These are phyloP conservation scores for Verticillium nubilum DNA, from an alignment of 2,329 filamentous ascomycete species.

Conservation along the genomic window DNA sequence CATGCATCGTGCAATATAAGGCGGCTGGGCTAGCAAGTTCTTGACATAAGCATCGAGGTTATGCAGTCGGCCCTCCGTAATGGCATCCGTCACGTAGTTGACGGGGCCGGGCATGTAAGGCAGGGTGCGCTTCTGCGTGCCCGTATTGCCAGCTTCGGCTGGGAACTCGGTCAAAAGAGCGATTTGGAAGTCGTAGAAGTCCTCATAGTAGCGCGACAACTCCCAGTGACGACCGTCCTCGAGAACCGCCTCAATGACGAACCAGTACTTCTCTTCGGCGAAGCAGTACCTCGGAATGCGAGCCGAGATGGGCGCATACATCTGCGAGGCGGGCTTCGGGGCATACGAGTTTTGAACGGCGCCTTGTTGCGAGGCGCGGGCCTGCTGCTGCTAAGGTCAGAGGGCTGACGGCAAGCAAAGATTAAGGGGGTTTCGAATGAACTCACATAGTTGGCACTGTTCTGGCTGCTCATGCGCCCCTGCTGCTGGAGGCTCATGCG, in stretches of 20 bases:
- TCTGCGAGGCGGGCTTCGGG: conserved; percentile 41
- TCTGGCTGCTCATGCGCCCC: conserved; percentile 43
- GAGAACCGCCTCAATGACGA: conserved; percentile 86
- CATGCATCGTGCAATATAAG: conserved; percentile 77
- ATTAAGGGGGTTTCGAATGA: background rate
- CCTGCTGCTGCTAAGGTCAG: conserved; percentile 17
- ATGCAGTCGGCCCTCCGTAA: conserved; percentile 86
- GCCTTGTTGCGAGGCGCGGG: conserved; percentile 21
- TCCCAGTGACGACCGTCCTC: conserved; percentile 93
- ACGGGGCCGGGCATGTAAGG: conserved; percentile 98
- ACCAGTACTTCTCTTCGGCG: conserved; percentile 98
- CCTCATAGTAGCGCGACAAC: conserved; percentile 89
- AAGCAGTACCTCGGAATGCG: conserved; percentile 92
- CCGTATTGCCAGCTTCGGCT: conserved; percentile 83
- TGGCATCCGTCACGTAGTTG: conserved; percentile 95
- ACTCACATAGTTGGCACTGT: conserved; percentile 44
- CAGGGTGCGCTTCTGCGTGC: conserved; percentile 70
- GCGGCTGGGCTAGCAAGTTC: conserved; percentile 75
- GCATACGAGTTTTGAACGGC: conserved; percentile 32
- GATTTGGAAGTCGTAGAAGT: conserved; percentile 99
- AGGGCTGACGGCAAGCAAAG: background rate
- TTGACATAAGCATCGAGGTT: conserved; percentile 96
- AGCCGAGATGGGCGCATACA: conserved; percentile 74
- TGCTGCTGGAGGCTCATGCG: conserved; percentile 67
- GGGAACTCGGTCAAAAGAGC: conserved; percentile 89